These are phyloP conservation scores for Naganishia cerealis DNA, from an alignment of 1,284 basidiomycete species.

Conservation along the genomic window DNA sequence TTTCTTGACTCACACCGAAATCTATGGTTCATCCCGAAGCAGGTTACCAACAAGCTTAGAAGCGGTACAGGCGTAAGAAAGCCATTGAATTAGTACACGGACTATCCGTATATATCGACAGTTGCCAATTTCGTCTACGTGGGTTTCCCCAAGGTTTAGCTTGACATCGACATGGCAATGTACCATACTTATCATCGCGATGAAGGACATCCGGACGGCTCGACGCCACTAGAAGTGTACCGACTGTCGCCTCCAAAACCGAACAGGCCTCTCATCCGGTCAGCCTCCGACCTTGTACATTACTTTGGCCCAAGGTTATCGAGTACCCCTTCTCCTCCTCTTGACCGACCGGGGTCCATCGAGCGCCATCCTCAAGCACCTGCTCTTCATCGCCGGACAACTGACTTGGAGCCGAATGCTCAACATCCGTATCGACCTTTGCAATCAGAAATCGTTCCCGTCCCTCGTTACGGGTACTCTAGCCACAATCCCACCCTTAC, in stretches of 20 bases:
- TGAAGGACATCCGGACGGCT: neutral
- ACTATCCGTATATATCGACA: no score
- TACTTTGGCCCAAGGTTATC: neutral
- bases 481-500: slow-evolving; percentile 17
- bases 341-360: neutral
- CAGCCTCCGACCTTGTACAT: neutral
- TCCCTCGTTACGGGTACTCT: slow-evolving; percentile 11
- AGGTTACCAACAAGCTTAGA: no score
- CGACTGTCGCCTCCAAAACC: neutral
- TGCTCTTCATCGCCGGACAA: slow-evolving; percentile 2
- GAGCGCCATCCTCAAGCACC: slow-evolving; percentile 6
- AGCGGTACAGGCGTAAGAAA: no score
- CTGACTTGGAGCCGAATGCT: slow-evolving; percentile 7
- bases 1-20: no score
- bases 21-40: no score
- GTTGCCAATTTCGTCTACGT: no score
- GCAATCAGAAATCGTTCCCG: neutral
- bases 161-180: no score
- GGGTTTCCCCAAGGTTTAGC: no score
- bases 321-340: neutral
- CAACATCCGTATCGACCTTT: slow-evolving; percentile 18
- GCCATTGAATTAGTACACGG: no score
- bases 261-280: neutral
- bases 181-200: no score
- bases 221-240: neutral